Base-by-base conservation (phyloP, 371 early-diverging fungal genomes). In the Funneliformis caledonium region DNA sequence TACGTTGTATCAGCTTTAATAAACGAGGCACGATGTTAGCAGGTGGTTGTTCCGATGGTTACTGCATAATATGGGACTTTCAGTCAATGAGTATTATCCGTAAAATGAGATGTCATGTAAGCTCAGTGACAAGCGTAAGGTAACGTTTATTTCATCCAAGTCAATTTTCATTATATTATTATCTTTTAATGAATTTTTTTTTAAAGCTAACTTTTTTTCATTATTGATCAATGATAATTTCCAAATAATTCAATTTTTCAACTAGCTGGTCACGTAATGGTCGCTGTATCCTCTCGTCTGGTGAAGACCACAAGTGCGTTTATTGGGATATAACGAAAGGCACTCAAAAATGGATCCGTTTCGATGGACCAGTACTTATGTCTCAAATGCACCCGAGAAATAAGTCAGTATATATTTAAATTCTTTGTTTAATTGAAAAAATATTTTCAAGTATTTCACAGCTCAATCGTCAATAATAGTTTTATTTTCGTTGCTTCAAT, bases 51-150 rank as follows among this genome's bases (percentile, higher is more conserved):
- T 85, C 88, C 2, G 96, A 95, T 82, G 97, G 97, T n/a, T 86
- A 89, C 8, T 92, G 93, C 81, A 87, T 90, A n/a, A 87, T 97
- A 26, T 95, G 94, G 94, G 97, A 97, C 83, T 92, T 96, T 84
- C 94, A 94, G 80, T 94, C 96, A 16, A 89, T 93, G 60, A 91
- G 91, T 22, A 86, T 95, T 11, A 88, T 93, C 26, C 88, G 93
- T n/a, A 89, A 86, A 75, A 88, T 96, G 12, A 52, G 85, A 5
- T 95, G 95, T 1, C 95, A 96, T 85, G 92, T 92, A 16, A 89
- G 89, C 37, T 85, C 90, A 4, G 88, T 97, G 1, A 88, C 92
- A 1, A 92, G 93, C 60, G 85, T 96, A 76, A 95, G 97, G 94
- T 95, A 88, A 61, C 77, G 37, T 67, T 76, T 31, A 2, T 22